Conservation (phyloP, 306 rosid species). For the Acmispon strigosus region DNA sequence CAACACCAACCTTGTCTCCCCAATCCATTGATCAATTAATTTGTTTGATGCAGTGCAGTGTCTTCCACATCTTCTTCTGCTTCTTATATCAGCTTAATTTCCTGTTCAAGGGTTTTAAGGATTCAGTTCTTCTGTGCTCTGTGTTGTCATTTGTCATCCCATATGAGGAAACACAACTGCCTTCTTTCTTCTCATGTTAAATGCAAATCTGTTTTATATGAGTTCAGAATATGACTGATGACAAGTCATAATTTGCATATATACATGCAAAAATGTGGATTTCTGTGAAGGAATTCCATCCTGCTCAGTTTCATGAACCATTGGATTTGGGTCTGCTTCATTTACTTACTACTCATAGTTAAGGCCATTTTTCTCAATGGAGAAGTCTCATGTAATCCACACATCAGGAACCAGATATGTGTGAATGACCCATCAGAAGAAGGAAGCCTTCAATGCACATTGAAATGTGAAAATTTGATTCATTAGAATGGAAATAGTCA, state of each 20-base stretch:
- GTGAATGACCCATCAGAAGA: neutral
- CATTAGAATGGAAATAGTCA: neutral
- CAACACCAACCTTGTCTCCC: constrained; percentile 45
- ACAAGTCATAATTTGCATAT: too few species aligned
- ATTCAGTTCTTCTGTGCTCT: neutral
- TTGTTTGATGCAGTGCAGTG: too few species aligned
- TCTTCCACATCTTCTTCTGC: neutral
- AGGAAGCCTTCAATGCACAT: neutral
- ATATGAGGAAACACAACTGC: constrained; percentile 16
- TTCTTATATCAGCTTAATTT: neutral
- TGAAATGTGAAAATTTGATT: neutral
- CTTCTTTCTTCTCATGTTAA: neutral
- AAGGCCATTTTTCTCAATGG: too few species aligned
- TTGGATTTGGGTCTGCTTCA: neutral
- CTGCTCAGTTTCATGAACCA: constrained; percentile 1
- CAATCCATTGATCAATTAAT: too few species aligned
- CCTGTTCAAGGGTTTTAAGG: constrained; percentile 27
- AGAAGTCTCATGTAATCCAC: too few species aligned
- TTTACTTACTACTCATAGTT: too few species aligned
- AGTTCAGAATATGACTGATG: neutral
- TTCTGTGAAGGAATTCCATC: neutral
- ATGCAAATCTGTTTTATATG: neutral
- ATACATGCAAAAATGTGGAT: too few species aligned
- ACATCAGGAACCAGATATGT: neutral
- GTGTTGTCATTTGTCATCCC: constrained; percentile 26